Evolutionary conservation across 2,329 filamentous ascomycete genomes (phyloP).

Genomic region (Camillea tinctor): DNA sequence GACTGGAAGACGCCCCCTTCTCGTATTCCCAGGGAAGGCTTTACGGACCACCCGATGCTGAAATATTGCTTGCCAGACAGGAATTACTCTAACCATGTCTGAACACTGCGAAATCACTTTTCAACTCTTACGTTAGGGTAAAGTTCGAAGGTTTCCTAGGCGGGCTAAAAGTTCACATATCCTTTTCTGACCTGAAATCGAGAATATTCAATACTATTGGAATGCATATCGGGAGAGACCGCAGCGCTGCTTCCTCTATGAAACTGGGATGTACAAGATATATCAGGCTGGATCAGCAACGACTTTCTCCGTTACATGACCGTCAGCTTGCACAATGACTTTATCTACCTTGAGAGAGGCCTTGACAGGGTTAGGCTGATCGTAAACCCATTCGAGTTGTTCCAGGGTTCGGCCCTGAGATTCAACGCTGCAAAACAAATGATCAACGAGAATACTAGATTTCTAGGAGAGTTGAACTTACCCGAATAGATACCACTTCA

Average conservation of each 20-base stretch:
- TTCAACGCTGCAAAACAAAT: constrained; percentile 39
- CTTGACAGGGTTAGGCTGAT: constrained; percentile 49
- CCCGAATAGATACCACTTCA: constrained; percentile 46
- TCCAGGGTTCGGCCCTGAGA: constrained; percentile 50
- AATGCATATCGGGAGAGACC: background rate
- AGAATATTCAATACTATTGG: no score
- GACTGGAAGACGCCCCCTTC: no score
- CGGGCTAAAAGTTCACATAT: no score
- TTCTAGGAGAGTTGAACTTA: constrained; percentile 27
- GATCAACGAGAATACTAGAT: constrained; percentile 9
- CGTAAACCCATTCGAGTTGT: constrained; percentile 49
- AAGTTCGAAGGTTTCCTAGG: no score
- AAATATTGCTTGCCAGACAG: no score
- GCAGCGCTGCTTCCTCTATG: background rate
- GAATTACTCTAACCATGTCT: no score
- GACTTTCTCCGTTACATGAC: constrained; percentile 47
- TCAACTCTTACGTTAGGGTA: no score
- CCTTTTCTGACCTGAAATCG: no score
- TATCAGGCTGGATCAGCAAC: constrained; percentile 19
- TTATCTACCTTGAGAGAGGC: constrained; percentile 51
- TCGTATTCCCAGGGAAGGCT: no score
- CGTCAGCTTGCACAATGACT: constrained; percentile 45
- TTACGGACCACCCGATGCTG: no score
- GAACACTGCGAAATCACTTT: no score
- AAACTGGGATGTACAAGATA: background rate